Evolutionary conservation across 2,329 filamentous ascomycete species (phyloP).

Genomic region (Xylariaceae sp.): DNA sequence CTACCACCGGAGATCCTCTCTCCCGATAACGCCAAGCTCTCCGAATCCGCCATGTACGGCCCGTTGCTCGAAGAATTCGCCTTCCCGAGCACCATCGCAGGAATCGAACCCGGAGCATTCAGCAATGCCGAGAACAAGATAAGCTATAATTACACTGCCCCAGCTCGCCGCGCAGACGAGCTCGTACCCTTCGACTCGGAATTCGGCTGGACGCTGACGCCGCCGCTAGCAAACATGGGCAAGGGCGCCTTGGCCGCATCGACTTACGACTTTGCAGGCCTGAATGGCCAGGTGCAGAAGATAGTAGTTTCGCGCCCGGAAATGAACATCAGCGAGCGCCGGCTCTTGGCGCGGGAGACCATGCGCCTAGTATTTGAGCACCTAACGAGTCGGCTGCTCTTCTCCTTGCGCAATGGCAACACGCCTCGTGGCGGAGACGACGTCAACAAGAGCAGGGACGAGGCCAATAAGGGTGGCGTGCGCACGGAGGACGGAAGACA

Average conservation of each 20-base stretch:
- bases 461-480: background rate
- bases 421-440: too few relatives aligned
- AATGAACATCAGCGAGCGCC: slow-evolving; percentile 65
- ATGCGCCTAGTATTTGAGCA: slow-evolving; percentile 91
- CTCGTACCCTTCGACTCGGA: slow-evolving; percentile 50
- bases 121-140: background rate
- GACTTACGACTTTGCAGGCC: slow-evolving; percentile 75
- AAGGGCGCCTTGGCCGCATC: slow-evolving; percentile 57
- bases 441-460: too few relatives aligned
- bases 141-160: slow-evolving; percentile 62
- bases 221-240: slow-evolving; percentile 60
- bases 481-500: slow-evolving; percentile 5
- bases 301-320: slow-evolving; percentile 44
- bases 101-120: too few relatives aligned
- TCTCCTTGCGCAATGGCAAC: slow-evolving; percentile 58
- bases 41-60: slow-evolving; percentile 77
- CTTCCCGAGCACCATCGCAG: slow-evolving; percentile 55
- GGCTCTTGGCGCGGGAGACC: slow-evolving; percentile 70
- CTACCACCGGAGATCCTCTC: slow-evolving; percentile 64
- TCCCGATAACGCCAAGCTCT: slow-evolving; percentile 52
- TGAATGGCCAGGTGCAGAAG: slow-evolving; percentile 69
- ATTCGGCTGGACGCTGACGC: slow-evolving; percentile 67
- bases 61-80: slow-evolving; percentile 80
- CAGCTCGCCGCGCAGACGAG: slow-evolving; percentile 63
- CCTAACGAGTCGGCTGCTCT: slow-evolving; percentile 73